These are phyloP conservation scores for Pseudocercospora fijiensis DNA, from an alignment of 2,329 filamentous ascomycete species.

Conservation along the genomic window DNA sequence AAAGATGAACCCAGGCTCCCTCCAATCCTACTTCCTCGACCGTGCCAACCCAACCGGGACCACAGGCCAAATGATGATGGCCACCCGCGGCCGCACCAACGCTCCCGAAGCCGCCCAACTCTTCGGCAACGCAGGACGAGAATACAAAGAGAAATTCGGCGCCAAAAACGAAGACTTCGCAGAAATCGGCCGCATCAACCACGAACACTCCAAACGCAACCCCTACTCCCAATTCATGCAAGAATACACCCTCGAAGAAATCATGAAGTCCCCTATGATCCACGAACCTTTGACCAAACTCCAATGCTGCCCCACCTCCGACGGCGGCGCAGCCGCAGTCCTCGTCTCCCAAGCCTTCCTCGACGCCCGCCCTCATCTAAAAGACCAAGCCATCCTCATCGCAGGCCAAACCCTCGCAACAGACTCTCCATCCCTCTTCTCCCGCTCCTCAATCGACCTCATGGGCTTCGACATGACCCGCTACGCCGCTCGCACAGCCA, in stretches of 20 bases:
- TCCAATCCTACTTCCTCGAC: conserved; percentile 81
- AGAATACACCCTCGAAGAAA: conserved; percentile 82
- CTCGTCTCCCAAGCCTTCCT: conserved; percentile 88
- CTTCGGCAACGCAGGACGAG: conserved; percentile 91
- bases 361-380: conserved; percentile 76
- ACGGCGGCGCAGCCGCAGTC: conserved; percentile 84
- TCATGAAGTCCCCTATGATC: conserved; percentile 73
- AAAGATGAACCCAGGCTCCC: conserved; percentile 90
- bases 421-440: conserved; percentile 78
- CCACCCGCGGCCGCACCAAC: conserved; percentile 31
- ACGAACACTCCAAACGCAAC: conserved; percentile 85
- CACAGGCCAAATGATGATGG: conserved; percentile 59
- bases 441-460: conserved; percentile 76
- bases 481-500: conserved; percentile 65
- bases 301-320: conserved; percentile 96
- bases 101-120: conserved; percentile 58
- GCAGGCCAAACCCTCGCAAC: conserved; percentile 85
- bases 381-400: conserved; percentile 77
- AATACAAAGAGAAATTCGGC: conserved; percentile 92
- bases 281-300: conserved; percentile 88
- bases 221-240: conserved; percentile 95
- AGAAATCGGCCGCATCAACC: conserved; percentile 90
- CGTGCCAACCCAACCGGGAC: conserved; percentile 75
- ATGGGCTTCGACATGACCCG: conserved; percentile 84
- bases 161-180: conserved; percentile 83